Evolutionary conservation across 345 rosid species (phyloP), one percentile per base, ranked within the genome.

Genomic region (Orychophragmus violaceus): DNA sequence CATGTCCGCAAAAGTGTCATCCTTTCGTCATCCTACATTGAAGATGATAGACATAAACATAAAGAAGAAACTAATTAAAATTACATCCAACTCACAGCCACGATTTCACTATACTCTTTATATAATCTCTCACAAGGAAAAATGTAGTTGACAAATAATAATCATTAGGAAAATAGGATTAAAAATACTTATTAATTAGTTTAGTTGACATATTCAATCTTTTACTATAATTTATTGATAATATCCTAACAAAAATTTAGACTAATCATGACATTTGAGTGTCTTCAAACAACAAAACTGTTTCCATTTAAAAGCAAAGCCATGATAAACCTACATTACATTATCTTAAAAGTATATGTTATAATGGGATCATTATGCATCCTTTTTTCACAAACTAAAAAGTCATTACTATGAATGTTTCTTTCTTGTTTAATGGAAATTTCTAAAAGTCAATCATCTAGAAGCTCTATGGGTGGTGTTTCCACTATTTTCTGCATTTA

Each of bases 361-460:
- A 65, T 58, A 65, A 72, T 65, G 76, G 55, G 55, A 65, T 49
- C 55, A 72, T 64, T 8, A 36, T 37, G 35, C 9, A 37, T 32
- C 41, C 37, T 14, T 41, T 21, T 64, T 33, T 56, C 59, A 64
- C 28, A 64, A 72, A 44, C 52, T 59, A 41, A 50, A 45, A 68
- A 22, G 59, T 48, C 53, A 71, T 0, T 10, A 57, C 19, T 63
- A 14, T 64, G 44, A 48, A 44, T 56, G 70, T 52, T 39, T 62
- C 52, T 52, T 39, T 62, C 52, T 68, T 56, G 70, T 56, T 55
- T 35, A 65, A 72, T 72, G 44, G 78, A 73, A 82, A 59, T 59
- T 36, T 76, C 77, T 72, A 46, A 54, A 42, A 82, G 85, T 82
- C 85, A 82, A 65, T 53, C 78, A 71, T 82, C 85, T 79, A 77